Evolutionary conservation across 805 yeast species (phyloP).

Genomic region (Saturnispora silvae): DNA sequence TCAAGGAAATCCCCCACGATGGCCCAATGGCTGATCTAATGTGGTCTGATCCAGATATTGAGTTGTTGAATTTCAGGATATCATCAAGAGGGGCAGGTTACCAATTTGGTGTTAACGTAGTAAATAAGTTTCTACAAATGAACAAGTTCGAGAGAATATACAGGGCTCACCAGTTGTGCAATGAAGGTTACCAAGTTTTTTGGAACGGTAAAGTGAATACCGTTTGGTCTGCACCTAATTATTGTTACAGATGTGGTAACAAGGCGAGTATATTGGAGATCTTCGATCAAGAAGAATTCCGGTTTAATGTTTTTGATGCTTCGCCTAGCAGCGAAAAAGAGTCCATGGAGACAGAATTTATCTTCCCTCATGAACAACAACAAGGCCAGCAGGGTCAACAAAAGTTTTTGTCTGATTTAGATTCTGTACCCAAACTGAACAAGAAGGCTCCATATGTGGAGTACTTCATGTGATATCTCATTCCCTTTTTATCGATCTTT

Average conservation of each 20-base stretch:
- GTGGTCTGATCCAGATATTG: constrained; percentile 97
- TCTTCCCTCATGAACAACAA: constrained; percentile 2
- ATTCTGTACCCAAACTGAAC: constrained; percentile 16
- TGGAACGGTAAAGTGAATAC: constrained; percentile 89
- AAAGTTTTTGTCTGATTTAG: neutral
- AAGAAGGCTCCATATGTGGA: constrained; percentile 32
- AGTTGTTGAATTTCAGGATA: constrained; percentile 65
- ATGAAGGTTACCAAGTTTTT: constrained; percentile 88
- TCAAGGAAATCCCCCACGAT: constrained; percentile 94
- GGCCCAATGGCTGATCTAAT: constrained; percentile 99
- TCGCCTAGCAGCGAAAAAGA: constrained; percentile 84
- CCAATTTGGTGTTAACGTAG: constrained; percentile 87
- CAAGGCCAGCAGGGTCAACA: neutral
- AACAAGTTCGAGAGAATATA: constrained; percentile 74
- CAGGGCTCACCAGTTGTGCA: constrained; percentile 93
- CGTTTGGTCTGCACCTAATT: constrained; percentile 98
- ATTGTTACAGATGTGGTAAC: constrained; percentile 94
- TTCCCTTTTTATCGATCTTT: neutral
- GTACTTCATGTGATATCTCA: constrained; percentile 26
- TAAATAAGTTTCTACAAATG: constrained; percentile 69
- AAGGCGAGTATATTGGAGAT: constrained; percentile 95
- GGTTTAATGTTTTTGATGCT: constrained; percentile 90
- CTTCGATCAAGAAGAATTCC: constrained; percentile 41
- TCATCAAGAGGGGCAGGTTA: constrained; percentile 98
- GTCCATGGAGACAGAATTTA: constrained; percentile 28